These are phyloP conservation scores for Sclerotinia subarctica DNA, from an alignment of 2,329 filamentous ascomycete species.

Conservation along the genomic window DNA sequence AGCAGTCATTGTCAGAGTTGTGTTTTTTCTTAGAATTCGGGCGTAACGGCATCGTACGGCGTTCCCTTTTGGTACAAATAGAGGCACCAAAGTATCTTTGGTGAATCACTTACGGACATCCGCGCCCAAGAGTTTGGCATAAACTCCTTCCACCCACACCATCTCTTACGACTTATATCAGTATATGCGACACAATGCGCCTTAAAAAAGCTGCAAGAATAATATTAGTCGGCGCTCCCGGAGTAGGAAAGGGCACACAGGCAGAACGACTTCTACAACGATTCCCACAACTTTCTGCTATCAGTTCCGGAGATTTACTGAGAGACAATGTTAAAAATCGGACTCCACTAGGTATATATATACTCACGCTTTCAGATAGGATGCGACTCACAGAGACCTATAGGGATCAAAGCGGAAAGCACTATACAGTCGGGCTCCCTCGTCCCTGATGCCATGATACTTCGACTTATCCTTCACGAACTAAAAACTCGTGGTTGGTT, in stretches of 20 bases:
- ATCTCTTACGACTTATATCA: not conserved
- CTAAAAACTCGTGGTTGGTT: conserved; percentile 85
- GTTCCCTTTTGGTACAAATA: not conserved
- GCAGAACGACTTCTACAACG: conserved; percentile 80
- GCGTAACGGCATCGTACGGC: not conserved
- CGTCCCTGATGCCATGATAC: conserved; percentile 88
- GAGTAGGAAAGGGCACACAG: conserved; percentile 93
- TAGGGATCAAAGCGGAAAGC: conserved; percentile 85
- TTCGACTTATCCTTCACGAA: conserved; percentile 88
- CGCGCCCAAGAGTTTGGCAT: not conserved
- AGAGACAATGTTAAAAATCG: conserved; percentile 87
- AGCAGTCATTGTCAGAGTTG: not conserved
- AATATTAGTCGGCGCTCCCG: conserved; percentile 90
- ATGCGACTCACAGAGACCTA: conserved; percentile 10
- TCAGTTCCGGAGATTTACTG: conserved; percentile 90
- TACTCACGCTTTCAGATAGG: not conserved
- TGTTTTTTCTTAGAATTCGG: not conserved
- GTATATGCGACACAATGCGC: conserved; percentile 49
- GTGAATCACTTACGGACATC: conserved; percentile 11
- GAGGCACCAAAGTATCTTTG: conserved; percentile 5
- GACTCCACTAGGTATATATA: conserved; percentile 71
- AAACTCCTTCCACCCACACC: not conserved
- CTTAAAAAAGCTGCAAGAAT: conserved; percentile 81
- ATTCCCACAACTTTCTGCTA: conserved; percentile 84
- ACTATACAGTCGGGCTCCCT: conserved; percentile 85